Evolutionary conservation across 257 asterid species (phyloP).

Genomic region (Gardenia jasminoides): DNA sequence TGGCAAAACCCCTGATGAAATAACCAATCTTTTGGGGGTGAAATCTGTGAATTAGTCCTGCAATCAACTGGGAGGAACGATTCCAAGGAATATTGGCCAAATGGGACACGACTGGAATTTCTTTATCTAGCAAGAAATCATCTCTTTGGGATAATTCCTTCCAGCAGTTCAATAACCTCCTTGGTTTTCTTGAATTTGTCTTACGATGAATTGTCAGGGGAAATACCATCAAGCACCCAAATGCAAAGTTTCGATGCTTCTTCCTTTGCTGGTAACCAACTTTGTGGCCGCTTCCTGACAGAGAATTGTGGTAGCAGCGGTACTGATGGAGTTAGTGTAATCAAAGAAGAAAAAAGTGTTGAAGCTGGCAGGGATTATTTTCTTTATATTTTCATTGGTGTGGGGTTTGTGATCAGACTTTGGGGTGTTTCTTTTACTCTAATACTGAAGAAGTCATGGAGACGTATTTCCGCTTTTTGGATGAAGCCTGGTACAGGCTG

Average conservation of each 20-base stretch:
- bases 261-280: neutral
- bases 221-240: neutral
- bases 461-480: conserved; percentile 15
- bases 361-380: neutral
- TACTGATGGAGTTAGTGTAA: neutral
- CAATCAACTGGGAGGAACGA: too few species aligned
- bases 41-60: too few species aligned
- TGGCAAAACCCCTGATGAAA: too few species aligned
- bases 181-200: conserved; percentile 17
- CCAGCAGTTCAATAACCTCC: conserved; percentile 2
- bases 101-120: neutral
- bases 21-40: too few species aligned
- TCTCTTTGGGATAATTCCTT: conserved; percentile 28
- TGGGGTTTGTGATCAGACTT: neutral
- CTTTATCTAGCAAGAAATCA: conserved; percentile 31
- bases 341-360: neutral
- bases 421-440: conserved; percentile 14
- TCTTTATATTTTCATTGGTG: neutral
- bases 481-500: neutral
- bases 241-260: neutral
- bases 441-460: conserved; percentile 14
- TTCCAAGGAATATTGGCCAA: neutral
- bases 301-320: neutral
- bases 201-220: conserved; percentile 27
- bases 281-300: neutral